These are phyloP conservation scores for Pyrenochaeta sp. DNA, from an alignment of 2,329 filamentous ascomycete genomes.

Conservation along the genomic window DNA sequence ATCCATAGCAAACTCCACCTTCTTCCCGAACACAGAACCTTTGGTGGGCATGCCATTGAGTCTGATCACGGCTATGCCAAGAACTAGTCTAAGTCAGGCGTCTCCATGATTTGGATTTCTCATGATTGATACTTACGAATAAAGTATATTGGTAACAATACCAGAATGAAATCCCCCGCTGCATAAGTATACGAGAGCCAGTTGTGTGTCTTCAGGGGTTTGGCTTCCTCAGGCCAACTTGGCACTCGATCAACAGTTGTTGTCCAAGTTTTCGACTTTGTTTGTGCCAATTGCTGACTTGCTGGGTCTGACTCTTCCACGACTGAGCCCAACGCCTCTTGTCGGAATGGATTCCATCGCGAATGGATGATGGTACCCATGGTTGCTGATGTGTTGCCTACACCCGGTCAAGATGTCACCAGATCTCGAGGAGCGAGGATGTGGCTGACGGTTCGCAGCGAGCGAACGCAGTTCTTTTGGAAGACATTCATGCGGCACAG, in stretches of 20 bases:
- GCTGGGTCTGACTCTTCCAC: slow-evolving; percentile 4
- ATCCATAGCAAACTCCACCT: slow-evolving; percentile 36
- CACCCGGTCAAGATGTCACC: slow-evolving; percentile 6
- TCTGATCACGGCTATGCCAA: slow-evolving; percentile 30
- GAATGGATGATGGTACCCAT: slow-evolving; percentile 19
- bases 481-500: slow-evolving; percentile 31
- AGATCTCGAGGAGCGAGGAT: slow-evolving; percentile 10
- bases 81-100: slow-evolving; percentile 23
- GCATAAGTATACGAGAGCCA: slow-evolving; percentile 32
- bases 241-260: slow-evolving; percentile 29
- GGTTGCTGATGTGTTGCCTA: slow-evolving; percentile 14
- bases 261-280: slow-evolving; percentile 33
- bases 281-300: neutral
- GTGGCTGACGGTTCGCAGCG: slow-evolving; percentile 30
- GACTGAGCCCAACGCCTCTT: slow-evolving; percentile 7
- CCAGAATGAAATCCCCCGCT: slow-evolving; percentile 39
- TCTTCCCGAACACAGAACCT: slow-evolving; percentile 31
- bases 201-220: slow-evolving; percentile 28
- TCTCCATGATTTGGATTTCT: neutral
- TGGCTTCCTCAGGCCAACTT: slow-evolving; percentile 43
- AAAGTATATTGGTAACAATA: slow-evolving; percentile 43
- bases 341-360: slow-evolving; percentile 21
- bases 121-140: slow-evolving; percentile 33
- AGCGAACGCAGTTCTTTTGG: slow-evolving; percentile 37
- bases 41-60: slow-evolving; percentile 38